phyloP scores from a whole-genome alignment of 129 eudicot genomes.

The Erigeron canadensis region DNA sequence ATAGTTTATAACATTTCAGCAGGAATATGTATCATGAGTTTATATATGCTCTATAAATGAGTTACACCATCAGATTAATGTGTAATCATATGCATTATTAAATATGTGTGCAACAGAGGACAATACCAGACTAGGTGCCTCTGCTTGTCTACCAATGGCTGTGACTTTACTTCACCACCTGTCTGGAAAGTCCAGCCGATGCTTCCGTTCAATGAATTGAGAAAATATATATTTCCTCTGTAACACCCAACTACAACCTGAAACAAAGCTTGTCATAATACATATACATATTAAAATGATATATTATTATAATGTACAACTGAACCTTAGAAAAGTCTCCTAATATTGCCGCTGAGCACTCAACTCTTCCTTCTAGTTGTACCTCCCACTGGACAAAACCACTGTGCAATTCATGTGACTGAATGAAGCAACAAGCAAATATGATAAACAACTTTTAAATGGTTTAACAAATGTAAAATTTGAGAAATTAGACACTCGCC shows the following conservation, averaged over 20 bases:
- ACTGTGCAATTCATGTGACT: constrained; percentile 33
- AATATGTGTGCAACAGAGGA: neutral
- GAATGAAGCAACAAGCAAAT: constrained; percentile 9
- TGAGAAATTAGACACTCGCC: constrained; percentile 36
- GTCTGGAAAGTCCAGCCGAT: constrained; percentile 77
- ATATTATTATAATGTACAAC: neutral
- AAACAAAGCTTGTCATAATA: neutral
- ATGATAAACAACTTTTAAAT: neutral
- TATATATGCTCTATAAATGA: neutral
- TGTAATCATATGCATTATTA: constrained; percentile 1
- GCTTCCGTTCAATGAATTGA: constrained; percentile 58
- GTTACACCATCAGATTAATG: neutral
- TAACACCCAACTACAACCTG: constrained; percentile 92
- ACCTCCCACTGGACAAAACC: constrained; percentile 76
- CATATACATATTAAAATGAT: neutral
- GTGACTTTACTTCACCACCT: constrained; percentile 84
- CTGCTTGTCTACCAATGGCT: constrained; percentile 71
- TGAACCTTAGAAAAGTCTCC: constrained; percentile 77
- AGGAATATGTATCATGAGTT: neutral
- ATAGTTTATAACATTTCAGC: neutral
- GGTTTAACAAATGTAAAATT: neutral
- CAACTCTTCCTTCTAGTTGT: constrained; percentile 71
- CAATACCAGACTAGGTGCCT: constrained; percentile 81
- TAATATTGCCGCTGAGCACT: constrained; percentile 76
- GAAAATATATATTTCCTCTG: constrained; percentile 79